Conservation (phyloP, 495 filamentous ascomycete species). For the Penicillium ucsense region DNA sequence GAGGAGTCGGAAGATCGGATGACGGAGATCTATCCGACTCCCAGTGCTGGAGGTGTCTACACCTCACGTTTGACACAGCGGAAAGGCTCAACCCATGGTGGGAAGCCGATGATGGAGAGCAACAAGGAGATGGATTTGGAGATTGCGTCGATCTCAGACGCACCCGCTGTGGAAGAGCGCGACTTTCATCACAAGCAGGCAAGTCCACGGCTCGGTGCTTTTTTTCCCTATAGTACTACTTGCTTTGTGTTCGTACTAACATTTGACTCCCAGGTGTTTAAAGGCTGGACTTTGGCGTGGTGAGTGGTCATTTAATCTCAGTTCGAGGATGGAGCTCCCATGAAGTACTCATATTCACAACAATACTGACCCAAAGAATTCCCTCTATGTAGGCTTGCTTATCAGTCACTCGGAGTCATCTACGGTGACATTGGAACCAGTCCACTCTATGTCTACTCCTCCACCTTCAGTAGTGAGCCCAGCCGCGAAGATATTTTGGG, state of each 20-base stretch:
- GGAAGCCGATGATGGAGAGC: background rate
- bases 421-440: conserved; percentile 70
- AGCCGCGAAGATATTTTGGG: conserved; percentile 52
- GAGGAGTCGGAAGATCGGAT: background rate
- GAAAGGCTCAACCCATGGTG: background rate
- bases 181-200: conserved; percentile 3
- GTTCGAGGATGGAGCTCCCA: too few relatives aligned
- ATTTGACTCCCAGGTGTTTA: background rate
- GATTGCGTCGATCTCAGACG: background rate
- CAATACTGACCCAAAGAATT: background rate
- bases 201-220: background rate
- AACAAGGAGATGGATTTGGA: background rate
- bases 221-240: background rate
- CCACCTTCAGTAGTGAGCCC: conserved; percentile 51
- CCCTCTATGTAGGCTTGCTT: conserved; percentile 37
- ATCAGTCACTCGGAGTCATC: conserved; percentile 60
- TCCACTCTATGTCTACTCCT: conserved; percentile 62
- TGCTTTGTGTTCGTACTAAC: too few relatives aligned
- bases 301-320: too few relatives aligned
- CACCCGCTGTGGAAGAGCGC: background rate
- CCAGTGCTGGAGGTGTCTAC: background rate
- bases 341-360: too few relatives aligned
- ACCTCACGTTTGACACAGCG: background rate
- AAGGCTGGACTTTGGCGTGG: conserved; percentile 2
- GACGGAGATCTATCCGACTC: background rate